Percentiles rank a stretch among this genome's conserved stretches.
Conservation (phyloP, 1,284 basidiomycete genomes). For the Naganishia cerealis region DNA sequence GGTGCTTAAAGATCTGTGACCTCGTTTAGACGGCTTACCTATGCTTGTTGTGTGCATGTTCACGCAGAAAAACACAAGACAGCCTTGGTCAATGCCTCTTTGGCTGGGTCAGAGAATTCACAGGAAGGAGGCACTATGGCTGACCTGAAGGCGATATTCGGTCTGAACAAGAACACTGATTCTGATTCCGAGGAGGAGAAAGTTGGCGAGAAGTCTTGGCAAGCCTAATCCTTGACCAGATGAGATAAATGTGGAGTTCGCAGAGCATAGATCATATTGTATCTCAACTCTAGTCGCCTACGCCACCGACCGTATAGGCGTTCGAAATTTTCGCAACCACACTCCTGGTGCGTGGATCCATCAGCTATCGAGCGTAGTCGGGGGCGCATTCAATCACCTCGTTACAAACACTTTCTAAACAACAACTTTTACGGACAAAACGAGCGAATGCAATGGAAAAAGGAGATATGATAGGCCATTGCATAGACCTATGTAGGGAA, state of each 20-base stretch:
- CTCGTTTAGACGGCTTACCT: background rate
- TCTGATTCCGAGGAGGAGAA: constrained; percentile 28
- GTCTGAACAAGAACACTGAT: constrained; percentile 45
- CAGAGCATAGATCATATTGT: too few species aligned
- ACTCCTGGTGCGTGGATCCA: too few species aligned
- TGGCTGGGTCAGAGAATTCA: constrained; percentile 42
- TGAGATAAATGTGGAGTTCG: too few species aligned
- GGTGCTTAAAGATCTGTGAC: background rate
- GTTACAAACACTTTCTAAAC: too few species aligned
- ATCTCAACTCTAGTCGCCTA: too few species aligned
- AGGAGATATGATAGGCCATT: background rate
- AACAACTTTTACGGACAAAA: too few species aligned
- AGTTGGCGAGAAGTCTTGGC: constrained; percentile 20
- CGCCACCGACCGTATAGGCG: too few species aligned
- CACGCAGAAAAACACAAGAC: constrained; percentile 51
- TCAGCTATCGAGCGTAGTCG: too few species aligned
- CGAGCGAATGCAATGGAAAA: background rate
- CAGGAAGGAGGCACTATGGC: constrained; percentile 47
- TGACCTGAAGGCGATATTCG: constrained; percentile 55
- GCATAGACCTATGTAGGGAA: background rate
- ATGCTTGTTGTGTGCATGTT: background rate
- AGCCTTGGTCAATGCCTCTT: constrained; percentile 52
- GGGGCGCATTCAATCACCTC: too few species aligned
- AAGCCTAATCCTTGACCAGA: constrained; percentile 1
- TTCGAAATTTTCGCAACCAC: too few species aligned